Evolutionary conservation across 306 rosid species (phyloP), one percentile per base, ranked within the genome.

Genomic region (Rosa lucieae): DNA sequence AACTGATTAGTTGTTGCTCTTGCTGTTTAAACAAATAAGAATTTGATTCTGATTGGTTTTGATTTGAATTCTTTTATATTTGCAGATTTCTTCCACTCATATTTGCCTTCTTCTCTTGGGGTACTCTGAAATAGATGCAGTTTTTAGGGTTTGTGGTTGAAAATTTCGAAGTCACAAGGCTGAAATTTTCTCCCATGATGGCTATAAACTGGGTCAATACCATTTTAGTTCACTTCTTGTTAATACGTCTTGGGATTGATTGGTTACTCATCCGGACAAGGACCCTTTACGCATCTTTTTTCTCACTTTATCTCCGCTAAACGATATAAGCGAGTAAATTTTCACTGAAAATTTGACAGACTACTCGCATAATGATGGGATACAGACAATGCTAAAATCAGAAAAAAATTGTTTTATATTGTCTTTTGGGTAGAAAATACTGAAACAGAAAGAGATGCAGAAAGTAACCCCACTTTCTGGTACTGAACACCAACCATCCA

Each of bases 361-460:
- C 53, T 35, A 40, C 52, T 21, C 58, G 71, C 68, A 13, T 43
- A 55, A 49, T 49, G 52, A 61, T 56, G 26, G 56, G 68, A 12
- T 47, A 42, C 32, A 26, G 63, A 74, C 62, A 18, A 8, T 13
- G 39, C 67, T 66, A 70, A 78, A 70, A n/a, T 77, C 44, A n/a
- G 62, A 74, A 74, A 42, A 17, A 26, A 43, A 42, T 29, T 11
- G 48, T 37, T 48, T 17, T 17, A 76, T 67, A 21, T 58, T 58
- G 6, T 58, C 35, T 66, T 37, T 53, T 4, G 21, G 67, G 42
- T 47, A 13, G 52, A 52, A 20, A 48, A 15, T 21, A 44, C 77
- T 44, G 49, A 51, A 84, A 49, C 23, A 43, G 7, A 1, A 17
- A 48, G 43, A 63, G 59, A 15, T n/a, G 51, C 17, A 55, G 39